phyloP scores from a whole-genome alignment of 352 stramenopile genomes.

The Globisporangium solare region DNA sequence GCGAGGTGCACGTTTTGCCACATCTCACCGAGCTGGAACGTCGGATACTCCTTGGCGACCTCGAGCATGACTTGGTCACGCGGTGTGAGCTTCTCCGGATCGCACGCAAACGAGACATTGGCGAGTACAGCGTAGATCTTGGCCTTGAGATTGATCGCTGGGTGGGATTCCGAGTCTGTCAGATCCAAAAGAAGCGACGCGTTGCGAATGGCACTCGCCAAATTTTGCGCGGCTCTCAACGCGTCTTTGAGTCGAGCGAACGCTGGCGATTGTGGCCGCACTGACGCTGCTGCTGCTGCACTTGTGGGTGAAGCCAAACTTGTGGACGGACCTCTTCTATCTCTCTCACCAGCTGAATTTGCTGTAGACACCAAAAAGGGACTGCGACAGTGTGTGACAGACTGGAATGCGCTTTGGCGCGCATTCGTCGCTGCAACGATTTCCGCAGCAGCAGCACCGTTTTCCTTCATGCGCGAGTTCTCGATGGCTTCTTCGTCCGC shows the following conservation, averaged over 20 bases:
- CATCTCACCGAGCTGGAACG: conserved; percentile 62
- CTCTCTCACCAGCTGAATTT: neutral
- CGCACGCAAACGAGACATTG: conserved; percentile 50
- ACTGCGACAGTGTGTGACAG: conserved; percentile 36
- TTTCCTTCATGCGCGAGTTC: conserved; percentile 14
- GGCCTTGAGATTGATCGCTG: conserved; percentile 55
- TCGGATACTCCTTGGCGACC: conserved; percentile 66
- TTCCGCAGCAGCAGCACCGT: neutral
- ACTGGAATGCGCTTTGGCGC: conserved; percentile 46
- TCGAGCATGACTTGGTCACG: conserved; percentile 68
- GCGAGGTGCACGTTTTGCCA: conserved; percentile 68
- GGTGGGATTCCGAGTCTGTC: conserved; percentile 28
- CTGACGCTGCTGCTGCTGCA: neutral
- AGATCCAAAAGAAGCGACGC: conserved; percentile 27
- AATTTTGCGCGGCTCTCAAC: conserved; percentile 41
- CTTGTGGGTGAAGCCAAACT: neutral
- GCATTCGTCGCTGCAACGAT: conserved; percentile 26
- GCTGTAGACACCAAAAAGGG: conserved; percentile 32
- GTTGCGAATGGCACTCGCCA: conserved; percentile 14
- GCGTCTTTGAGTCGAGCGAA: conserved; percentile 73
- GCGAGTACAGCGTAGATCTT: conserved; percentile 68
- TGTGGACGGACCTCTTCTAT: neutral
- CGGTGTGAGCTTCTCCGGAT: conserved; percentile 23
- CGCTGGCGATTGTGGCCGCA: conserved; percentile 44
- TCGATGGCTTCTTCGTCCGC: conserved; percentile 51